Conservation (phyloP, 1,284 basidiomycete species). For the Marasmius tenuissimus region DNA sequence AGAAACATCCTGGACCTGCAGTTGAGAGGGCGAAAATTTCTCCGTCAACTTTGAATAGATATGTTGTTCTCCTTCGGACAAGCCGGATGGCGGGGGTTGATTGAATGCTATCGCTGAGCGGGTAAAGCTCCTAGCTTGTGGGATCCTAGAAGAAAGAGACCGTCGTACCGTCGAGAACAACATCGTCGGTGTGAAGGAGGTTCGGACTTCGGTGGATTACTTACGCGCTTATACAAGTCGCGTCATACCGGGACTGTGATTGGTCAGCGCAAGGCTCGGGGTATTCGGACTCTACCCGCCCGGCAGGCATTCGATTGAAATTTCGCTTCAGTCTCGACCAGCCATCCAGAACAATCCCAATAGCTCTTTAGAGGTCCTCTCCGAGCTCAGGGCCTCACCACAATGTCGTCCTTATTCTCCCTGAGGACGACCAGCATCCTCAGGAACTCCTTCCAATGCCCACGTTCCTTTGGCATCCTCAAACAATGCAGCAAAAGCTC, state of each 20-base stretch:
- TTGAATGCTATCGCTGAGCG: conserved; percentile 7
- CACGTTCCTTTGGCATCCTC: background rate
- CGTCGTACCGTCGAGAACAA: conserved; percentile 25
- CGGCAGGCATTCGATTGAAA: background rate
- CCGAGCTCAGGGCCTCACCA: background rate
- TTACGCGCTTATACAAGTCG: background rate
- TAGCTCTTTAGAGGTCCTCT: background rate
- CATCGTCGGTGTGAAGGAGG: conserved; percentile 15
- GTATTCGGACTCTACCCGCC: background rate
- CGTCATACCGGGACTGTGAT: conserved; percentile 8
- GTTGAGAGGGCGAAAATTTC: conserved; percentile 72
- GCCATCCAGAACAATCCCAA: background rate
- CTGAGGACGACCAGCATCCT: conserved; percentile 6
- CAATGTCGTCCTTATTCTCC: conserved; percentile 9
- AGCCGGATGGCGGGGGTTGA: conserved; percentile 20
- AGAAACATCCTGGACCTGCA: conserved; percentile 88
- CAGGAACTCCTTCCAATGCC: conserved; percentile 1
- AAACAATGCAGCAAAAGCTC: background rate
- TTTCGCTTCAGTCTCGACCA: background rate
- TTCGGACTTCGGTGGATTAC: background rate
- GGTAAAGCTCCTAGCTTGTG: conserved; percentile 23
- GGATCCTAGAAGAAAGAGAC: conserved; percentile 17
- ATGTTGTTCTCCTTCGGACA: conserved; percentile 62
- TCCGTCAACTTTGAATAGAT: conserved; percentile 76
- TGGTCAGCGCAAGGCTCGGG: conserved; percentile 12